phyloP scores from a whole-genome alignment of 2,329 filamentous ascomycete species.

The Hirsutella rhossiliensis region DNA sequence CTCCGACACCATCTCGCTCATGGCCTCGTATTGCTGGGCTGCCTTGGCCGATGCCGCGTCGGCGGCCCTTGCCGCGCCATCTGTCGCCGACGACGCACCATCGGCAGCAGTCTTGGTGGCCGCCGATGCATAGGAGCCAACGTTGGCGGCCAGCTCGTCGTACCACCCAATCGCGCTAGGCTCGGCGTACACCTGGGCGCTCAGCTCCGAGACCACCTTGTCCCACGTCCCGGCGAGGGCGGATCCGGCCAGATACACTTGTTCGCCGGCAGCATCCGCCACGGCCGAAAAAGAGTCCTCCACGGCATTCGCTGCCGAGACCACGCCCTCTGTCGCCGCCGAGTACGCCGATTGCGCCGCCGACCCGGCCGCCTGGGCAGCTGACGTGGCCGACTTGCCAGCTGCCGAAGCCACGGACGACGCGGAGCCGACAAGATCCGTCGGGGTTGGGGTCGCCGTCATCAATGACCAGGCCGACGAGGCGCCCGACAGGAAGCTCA shows the following conservation, averaged over 20 bases:
- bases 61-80: slow-evolving; percentile 21
- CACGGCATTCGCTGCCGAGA: slow-evolving; percentile 24
- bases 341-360: slow-evolving; percentile 39
- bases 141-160: slow-evolving; percentile 31
- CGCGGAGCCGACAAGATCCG: slow-evolving; percentile 33
- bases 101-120: slow-evolving; percentile 18
- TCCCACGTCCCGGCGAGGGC: slow-evolving; percentile 28
- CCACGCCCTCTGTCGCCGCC: slow-evolving; percentile 28
- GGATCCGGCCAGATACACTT: slow-evolving; percentile 22
- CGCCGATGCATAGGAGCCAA: slow-evolving; percentile 46
- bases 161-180: slow-evolving; percentile 48
- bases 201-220: slow-evolving; percentile 45
- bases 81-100: slow-evolving; percentile 44
- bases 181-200: slow-evolving; percentile 57
- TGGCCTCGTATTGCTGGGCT: slow-evolving; percentile 52
- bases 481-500: slow-evolving; percentile 60
- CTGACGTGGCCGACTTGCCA: slow-evolving; percentile 30
- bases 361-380: slow-evolving; percentile 33
- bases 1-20: slow-evolving; percentile 65
- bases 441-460: slow-evolving; percentile 48
- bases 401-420: slow-evolving; percentile 39
- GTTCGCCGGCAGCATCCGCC: slow-evolving; percentile 32
- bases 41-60: slow-evolving; percentile 47
- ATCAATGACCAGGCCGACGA: slow-evolving; percentile 53
- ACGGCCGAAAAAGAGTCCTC: slow-evolving; percentile 26